These are phyloP conservation scores for Capsella rubella DNA, from an alignment of 441 rosid genomes.

Conservation along the genomic window DNA sequence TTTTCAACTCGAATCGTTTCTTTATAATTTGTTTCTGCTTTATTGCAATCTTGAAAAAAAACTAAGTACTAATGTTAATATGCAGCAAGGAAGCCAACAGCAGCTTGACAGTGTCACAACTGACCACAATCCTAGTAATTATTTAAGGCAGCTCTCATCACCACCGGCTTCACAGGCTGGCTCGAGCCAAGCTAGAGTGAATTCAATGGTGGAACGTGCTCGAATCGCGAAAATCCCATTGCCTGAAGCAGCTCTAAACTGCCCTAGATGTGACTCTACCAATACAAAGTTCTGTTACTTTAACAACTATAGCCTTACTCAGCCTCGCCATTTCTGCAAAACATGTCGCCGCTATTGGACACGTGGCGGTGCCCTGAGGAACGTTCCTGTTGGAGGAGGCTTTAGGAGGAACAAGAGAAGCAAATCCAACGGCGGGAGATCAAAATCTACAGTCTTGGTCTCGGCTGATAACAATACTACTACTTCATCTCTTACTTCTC, in stretches of 20 bases:
- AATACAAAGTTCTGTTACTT: conserved; percentile 71
- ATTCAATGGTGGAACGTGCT: conserved; percentile 69
- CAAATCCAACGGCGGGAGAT: conserved; percentile 51
- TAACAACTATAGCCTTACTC: conserved; percentile 68
- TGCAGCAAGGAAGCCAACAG: conserved; percentile 57
- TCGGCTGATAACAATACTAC: conserved; percentile 42
- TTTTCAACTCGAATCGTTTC: conserved; percentile 23
- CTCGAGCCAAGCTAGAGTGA: conserved; percentile 48
- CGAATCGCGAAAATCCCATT: conserved; percentile 59
- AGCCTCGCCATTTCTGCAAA: conserved; percentile 74
- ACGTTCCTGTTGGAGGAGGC: conserved; percentile 72
- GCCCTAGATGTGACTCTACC: conserved; percentile 68
- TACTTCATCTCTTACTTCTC: conserved; percentile 48
- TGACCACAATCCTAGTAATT: conserved; percentile 46
- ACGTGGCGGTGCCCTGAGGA: conserved; percentile 65
- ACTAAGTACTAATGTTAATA: conserved; percentile 21
- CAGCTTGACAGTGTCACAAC: conserved; percentile 37
- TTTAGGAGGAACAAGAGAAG: conserved; percentile 64
- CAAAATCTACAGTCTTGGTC: conserved; percentile 49
- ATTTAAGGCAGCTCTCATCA: conserved; percentile 42
- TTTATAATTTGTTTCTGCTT: conserved; percentile 10
- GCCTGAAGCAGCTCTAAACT: conserved; percentile 59
- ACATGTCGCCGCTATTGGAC: conserved; percentile 75
- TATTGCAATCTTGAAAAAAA: not conserved
- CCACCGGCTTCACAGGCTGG: conserved; percentile 43